phyloP scores from a whole-genome alignment of 257 asterid species.

The Nicotiana otophora region DNA sequence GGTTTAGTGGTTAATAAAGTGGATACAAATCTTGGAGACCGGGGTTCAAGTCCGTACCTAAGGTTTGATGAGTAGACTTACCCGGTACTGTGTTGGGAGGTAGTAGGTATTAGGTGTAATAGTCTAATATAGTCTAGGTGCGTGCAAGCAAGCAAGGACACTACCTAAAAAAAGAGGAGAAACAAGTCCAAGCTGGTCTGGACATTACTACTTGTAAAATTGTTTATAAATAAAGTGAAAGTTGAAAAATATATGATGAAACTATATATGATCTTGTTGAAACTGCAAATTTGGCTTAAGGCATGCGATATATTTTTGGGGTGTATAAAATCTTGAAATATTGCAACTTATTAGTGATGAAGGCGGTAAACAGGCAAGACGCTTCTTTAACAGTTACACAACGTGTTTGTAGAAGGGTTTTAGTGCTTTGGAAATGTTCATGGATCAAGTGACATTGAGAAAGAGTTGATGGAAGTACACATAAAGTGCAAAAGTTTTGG shows the following conservation, averaged over 20 bases:
- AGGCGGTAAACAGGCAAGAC: neutral
- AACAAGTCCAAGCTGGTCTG: neutral
- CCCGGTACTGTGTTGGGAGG: neutral
- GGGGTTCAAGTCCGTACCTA: neutral
- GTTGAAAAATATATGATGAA: neutral
- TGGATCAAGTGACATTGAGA: neutral
- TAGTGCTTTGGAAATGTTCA: neutral
- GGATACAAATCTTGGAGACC: neutral
- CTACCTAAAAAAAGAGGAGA: neutral
- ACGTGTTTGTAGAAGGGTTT: neutral
- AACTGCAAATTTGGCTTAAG: neutral
- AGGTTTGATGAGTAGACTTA: neutral
- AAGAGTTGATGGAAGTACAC: neutral
- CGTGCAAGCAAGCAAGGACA: neutral
- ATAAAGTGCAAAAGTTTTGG: neutral
- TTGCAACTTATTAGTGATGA: neutral
- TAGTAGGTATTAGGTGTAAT: neutral
- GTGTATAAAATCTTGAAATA: neutral
- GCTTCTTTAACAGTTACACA: neutral
- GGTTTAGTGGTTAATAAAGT: neutral
- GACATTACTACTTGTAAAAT: neutral
- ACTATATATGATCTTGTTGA: neutral
- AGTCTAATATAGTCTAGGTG: neutral
- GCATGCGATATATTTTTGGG: neutral
- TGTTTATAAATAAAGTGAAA: neutral